Base-by-base conservation (phyloP, 306 rosid species). In the Inga leiocalycina region DNA sequence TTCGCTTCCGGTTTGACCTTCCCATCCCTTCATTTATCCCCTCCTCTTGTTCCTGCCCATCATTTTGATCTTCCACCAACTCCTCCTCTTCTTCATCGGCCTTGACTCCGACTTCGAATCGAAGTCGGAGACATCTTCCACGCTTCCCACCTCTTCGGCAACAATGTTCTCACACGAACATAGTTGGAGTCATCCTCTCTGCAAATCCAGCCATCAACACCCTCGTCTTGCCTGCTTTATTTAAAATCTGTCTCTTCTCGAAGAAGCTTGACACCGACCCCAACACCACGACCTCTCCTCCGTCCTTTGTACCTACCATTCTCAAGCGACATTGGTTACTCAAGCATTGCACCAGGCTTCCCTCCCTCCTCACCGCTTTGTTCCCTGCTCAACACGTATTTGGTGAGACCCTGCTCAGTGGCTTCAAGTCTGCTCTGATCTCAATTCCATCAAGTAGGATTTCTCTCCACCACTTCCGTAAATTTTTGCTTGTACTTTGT, bases 361-460 rank as follows among this genome's bases (percentile, higher is more conserved):
- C 98, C 51, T 59, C 99, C 64, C 93, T 92, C 34, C 77, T 94
- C 37, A 94, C 94, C 69, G 90, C 89, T 0, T 86, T 96, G 20
- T 88, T 94, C 82, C 84, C 91, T 15, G 83, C 93, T 0, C 85
- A 87, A 24, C 93, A 89, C 52, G 88, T 96, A 49, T 85, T 90
- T 12, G 97, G 92, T 5, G 99, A 96, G 99, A 96, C 79, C 97
- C 99, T 19, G 89, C 93, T 22, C 95, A 86, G 77, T 96, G 97
- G 98, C 97, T 89, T 59, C 94, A 88, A 59, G 89, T 96, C 89
- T 96, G 97, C 91, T 91, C 98, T 82, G 93, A 94, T 84, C 88
- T 96, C 78, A 98, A 96, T 84, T 84, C 84, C 76, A 88, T 96
- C 88, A 94, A 88, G 95, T 88, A 87, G 22, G 82, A 11, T n/a